These are phyloP conservation scores for Boeremia lycopersici DNA, from an alignment of 2,329 filamentous ascomycete genomes.

Conservation along the genomic window DNA sequence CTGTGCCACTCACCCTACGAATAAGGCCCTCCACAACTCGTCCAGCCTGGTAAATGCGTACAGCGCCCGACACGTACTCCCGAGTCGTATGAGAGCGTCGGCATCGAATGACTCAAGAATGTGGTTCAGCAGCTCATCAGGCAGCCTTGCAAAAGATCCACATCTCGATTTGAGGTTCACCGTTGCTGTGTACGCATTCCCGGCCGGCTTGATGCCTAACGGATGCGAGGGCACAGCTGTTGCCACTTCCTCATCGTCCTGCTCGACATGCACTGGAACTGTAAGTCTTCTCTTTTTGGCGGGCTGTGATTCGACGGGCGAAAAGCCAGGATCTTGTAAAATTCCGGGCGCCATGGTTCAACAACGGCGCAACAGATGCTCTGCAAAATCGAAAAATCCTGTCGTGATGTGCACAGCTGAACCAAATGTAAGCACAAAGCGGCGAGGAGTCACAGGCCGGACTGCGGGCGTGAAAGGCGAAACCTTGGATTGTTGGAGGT, in stretches of 20 bases:
- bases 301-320: slow-evolving; percentile 40
- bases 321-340: slow-evolving; percentile 30
- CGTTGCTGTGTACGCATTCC: slow-evolving; percentile 75
- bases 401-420: slow-evolving; percentile 6
- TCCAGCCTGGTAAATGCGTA: slow-evolving; percentile 85
- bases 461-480: slow-evolving; percentile 9
- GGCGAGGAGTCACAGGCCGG: slow-evolving; percentile 10
- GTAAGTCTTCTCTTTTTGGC: slow-evolving; percentile 44
- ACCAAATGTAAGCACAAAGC: slow-evolving; percentile 1
- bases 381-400: slow-evolving; percentile 11
- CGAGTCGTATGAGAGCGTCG: slow-evolving; percentile 66
- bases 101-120: slow-evolving; percentile 78
- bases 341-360: slow-evolving; percentile 44
- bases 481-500: slow-evolving; percentile 4
- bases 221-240: slow-evolving; percentile 77
- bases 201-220: slow-evolving; percentile 81
- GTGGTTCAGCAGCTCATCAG: slow-evolving; percentile 80
- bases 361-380: slow-evolving; percentile 2
- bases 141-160: slow-evolving; percentile 70
- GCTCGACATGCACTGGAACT: slow-evolving; percentile 22
- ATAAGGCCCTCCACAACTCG: slow-evolving; percentile 87
- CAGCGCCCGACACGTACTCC: slow-evolving; percentile 80
- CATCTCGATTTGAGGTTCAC: slow-evolving; percentile 70
- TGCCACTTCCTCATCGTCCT: slow-evolving; percentile 47
- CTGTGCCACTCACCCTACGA: slow-evolving; percentile 73